Base-by-base conservation (phyloP, 2,329 filamentous ascomycete genomes). In the Thelonectria discophora region DNA sequence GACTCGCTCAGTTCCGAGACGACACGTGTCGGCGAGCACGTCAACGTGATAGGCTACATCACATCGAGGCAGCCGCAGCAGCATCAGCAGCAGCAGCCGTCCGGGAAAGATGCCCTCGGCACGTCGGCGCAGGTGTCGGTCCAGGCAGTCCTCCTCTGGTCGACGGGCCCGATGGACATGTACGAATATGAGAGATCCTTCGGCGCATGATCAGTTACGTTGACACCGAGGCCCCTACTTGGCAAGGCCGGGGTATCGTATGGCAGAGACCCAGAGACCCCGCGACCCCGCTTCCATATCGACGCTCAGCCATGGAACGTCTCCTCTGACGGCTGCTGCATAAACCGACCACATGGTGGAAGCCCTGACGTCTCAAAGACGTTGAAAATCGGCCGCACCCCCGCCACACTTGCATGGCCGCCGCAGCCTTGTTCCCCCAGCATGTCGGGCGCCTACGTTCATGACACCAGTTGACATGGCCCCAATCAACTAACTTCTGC, bases 41-140 rank as follows among this genome's bases (percentile, higher is more conserved):
- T 97, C 51, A 97, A 97, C 74, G 84, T 97, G 3, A 86, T 97
- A 66, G 94, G 94, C 6, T 96, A 96, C 74, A 81, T 94, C 55
- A 83, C 80, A 18, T 58, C 67, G n/a, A 68, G 65, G 55, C 63
- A 24, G 21, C 21, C 3, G 21, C 21, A 24, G 21, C 21, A 24
- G 21, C 21, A 24, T 6, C 21, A 24, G 21, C 21, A 24, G 21
- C 21, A 24, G 21, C 63, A 65, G 11, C 45, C 55, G 46, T 37
- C 49, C 27, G 27, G 8, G 27, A 7, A 7, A 18, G 54, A 52
- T 48, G 45, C 53, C 20, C 46, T 59, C 48, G 58, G 64, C 49
- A 53, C 40, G 21, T 49, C 62, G 21, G 60, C 66, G 15, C 64
- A 65, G 55, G 76, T 83, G 27, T 72, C 79, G 58, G 80, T 97